Conservation (phyloP, 2,329 filamentous ascomycete species). For the Phaeosphaeria sp. region DNA sequence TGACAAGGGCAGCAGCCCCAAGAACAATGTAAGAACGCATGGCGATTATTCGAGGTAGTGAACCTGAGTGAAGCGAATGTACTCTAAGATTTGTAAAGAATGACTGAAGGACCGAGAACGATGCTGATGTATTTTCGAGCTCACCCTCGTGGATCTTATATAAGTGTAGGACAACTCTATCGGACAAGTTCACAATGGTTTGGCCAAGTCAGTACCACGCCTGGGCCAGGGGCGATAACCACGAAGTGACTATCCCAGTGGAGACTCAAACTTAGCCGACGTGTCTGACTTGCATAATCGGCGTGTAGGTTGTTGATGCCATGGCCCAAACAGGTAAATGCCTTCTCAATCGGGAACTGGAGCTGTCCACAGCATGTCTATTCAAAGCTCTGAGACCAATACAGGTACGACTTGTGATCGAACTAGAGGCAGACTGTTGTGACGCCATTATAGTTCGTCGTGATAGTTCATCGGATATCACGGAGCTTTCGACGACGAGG, state of each 20-base stretch:
- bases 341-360: not conserved
- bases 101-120: not conserved
- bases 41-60: slow-evolving; percentile 7
- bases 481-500: not conserved
- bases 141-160: not conserved
- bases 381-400: not conserved
- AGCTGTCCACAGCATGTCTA: not conserved
- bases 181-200: not conserved
- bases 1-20: slow-evolving; percentile 29
- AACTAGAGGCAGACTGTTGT: not conserved
- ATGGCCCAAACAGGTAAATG: not conserved
- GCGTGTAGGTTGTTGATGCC: not conserved
- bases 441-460: not conserved
- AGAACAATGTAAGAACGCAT: slow-evolving; percentile 30
- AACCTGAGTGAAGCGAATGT: slow-evolving; percentile 3
- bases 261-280: not conserved
- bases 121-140: not conserved
- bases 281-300: not conserved
- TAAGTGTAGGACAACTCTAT: not conserved
- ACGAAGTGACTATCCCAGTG: not conserved
- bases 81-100: not conserved
- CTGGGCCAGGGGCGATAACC: not conserved
- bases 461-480: not conserved
- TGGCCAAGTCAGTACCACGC: not conserved
- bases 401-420: not conserved